phyloP scores from a whole-genome alignment of 2,329 filamentous ascomycete genomes.

The Scytalidium sp. region DNA sequence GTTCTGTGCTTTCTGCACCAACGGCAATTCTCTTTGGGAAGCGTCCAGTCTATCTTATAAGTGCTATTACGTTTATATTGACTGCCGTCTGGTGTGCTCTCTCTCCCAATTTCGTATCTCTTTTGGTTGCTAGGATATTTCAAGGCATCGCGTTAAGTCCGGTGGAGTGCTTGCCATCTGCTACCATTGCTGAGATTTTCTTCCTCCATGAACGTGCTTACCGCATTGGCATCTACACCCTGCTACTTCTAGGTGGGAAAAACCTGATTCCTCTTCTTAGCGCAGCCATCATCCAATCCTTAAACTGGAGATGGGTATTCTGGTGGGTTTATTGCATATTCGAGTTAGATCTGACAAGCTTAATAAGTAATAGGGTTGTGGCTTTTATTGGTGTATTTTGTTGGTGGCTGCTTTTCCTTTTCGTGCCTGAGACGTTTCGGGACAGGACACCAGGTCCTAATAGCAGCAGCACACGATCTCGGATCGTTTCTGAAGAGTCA shows the following conservation, averaged over 20 bases:
- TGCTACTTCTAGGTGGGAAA: conserved; percentile 85
- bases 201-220: conserved; percentile 93
- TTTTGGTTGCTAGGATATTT: conserved; percentile 79
- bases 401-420: conserved; percentile 74
- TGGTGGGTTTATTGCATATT: no score
- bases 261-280: conserved; percentile 86
- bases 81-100: conserved; percentile 81
- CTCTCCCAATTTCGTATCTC: conserved; percentile 76
- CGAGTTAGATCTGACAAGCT: no score
- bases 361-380: conserved; percentile 63
- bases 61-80: conserved; percentile 72
- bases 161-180: conserved; percentile 88
- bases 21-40: conserved; percentile 92
- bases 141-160: conserved; percentile 86
- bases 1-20: conserved; percentile 79
- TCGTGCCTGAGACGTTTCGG: conserved; percentile 96
- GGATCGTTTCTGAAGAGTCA: no score
- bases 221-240: conserved; percentile 87
- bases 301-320: conserved; percentile 89
- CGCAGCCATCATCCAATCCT: conserved; percentile 73
- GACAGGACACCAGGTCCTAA: conserved; percentile 65
- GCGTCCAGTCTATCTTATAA: conserved; percentile 80
- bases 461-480: conserved; percentile 6
- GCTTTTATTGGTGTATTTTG: conserved; percentile 74
- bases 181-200: conserved; percentile 94